These are phyloP conservation scores for Diutina ranongensis DNA, from an alignment of 1,139 yeast species.

Conservation along the genomic window DNA sequence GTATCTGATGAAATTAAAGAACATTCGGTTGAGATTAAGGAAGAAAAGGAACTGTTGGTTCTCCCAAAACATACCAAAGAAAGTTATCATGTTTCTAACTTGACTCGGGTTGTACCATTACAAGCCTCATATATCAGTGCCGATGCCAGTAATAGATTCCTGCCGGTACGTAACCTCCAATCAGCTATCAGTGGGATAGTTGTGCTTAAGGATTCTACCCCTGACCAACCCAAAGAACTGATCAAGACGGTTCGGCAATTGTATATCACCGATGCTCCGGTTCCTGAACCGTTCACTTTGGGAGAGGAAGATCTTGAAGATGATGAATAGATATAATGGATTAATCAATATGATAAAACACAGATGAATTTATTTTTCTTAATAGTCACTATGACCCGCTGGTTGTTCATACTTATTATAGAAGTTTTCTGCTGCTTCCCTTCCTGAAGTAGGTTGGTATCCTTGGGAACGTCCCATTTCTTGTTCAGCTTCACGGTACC, in stretches of 20 bases:
- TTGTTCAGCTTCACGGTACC: too few species aligned
- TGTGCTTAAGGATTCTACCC: conserved; percentile 60
- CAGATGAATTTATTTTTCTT: too few species aligned
- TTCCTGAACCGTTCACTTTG: conserved; percentile 77
- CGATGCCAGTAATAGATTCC: conserved; percentile 73
- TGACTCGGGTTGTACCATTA: conserved; percentile 82
- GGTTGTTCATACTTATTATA: neutral
- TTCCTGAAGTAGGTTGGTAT: neutral
- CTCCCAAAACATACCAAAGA: conserved; percentile 30
- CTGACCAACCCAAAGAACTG: conserved; percentile 51
- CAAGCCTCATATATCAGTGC: conserved; percentile 15
- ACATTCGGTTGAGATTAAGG: conserved; percentile 16
- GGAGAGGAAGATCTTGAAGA: conserved; percentile 29
- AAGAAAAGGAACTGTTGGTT: conserved; percentile 11
- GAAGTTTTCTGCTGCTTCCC: neutral
- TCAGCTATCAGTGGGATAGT: conserved; percentile 69
- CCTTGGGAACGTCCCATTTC: too few species aligned
- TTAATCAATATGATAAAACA: neutral
- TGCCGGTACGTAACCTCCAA: conserved; percentile 71
- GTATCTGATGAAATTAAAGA: conserved; percentile 18
- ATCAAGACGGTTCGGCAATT: conserved; percentile 83
- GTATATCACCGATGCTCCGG: conserved; percentile 75
- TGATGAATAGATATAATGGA: neutral
- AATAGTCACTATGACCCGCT: neutral
- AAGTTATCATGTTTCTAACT: conserved; percentile 61